Percentiles rank a stretch among this genome's conserved stretches.
These are phyloP conservation scores for Chytridiales sp. DNA, from an alignment of 371 early-diverging fungal species.

Conservation along the genomic window DNA sequence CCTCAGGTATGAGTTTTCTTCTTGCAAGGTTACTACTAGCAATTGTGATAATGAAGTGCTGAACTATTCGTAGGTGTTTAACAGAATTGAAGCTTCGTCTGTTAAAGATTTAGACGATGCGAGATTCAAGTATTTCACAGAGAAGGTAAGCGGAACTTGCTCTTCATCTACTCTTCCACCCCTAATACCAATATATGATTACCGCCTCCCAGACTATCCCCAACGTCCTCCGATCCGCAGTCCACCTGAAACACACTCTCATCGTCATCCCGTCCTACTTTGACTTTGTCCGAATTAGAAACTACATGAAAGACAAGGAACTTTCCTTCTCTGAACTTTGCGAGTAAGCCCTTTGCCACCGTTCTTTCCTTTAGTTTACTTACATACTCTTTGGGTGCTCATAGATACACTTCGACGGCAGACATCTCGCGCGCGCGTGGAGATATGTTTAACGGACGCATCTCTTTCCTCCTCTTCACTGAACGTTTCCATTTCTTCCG, in stretches of 20 bases:
- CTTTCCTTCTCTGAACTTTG: conserved; percentile 73
- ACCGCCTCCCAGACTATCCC: conserved; percentile 41
- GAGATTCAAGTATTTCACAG: conserved; percentile 84
- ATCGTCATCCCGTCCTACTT: conserved; percentile 95
- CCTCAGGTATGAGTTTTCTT: conserved; percentile 59
- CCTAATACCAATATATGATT: no score
- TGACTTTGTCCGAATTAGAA: conserved; percentile 91
- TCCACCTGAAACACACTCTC: conserved; percentile 69
- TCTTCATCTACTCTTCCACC: no score
- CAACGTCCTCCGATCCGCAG: conserved; percentile 23
- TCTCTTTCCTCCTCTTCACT: conserved; percentile 76
- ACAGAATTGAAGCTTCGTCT: conserved; percentile 64
- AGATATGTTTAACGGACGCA: conserved; percentile 77
- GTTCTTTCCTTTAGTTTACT: neutral
- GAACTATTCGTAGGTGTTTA: conserved; percentile 45
- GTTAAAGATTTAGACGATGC: conserved; percentile 70
- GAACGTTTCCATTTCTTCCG: conserved; percentile 95
- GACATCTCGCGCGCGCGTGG: conserved; percentile 77
- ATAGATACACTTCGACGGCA: conserved; percentile 60
- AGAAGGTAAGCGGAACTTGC: conserved; percentile 51
- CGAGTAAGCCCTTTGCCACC: conserved; percentile 23
- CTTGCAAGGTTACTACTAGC: neutral
- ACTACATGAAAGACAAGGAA: conserved; percentile 67
- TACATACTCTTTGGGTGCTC: neutral
- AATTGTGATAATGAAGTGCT: neutral